Evolutionary conservation across 2,329 filamentous ascomycete species (phyloP), one percentile per base, ranked within the genome.

Genomic region (Pseudogymnoascus sp.): DNA sequence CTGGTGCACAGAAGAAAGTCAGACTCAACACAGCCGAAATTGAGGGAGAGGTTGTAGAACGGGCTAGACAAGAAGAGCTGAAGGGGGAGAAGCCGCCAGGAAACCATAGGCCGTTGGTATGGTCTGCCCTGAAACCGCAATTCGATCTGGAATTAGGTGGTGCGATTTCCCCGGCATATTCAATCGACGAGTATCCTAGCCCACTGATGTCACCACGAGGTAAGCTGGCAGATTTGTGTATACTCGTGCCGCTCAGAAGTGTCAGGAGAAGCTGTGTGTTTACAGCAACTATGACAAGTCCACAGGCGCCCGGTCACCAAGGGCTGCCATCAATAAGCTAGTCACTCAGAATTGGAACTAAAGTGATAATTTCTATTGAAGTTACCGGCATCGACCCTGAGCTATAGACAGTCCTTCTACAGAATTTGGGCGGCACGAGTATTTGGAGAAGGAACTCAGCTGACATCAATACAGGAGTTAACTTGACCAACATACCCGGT

Each of bases 21-120:
- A 63, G 62, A 34, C 60, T 48, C 2, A 16, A 25, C n/a, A 28
- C 83, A 85, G 34, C 76, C 73, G 71, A 84, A 87, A 61, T 80
- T 83, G 66, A 80, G 79, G 25, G 78, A 70, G 1, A 79, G 77
- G 69, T 88, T 85, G 66, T 86, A 83, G 23, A 87, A 72, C 1
- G 85, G 83, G 1, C 76, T 78, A 1, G 85, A 85, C 81, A 85
- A 87, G 61, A 65, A 69, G 62, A 51, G 61, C 41, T 63, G 67
- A 65, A 63, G 57, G 16, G 51, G 60, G 37, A 31, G 51, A 21
- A 69, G 65, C 21, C 48, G 61, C 66, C 54, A 41, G 51, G 51
- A 54, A 60, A 70, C 28, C 61, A 62, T 41, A 68, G 69, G 43
- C 70, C 72, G 6, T 71, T 71, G 5, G 28, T 34, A 34, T 57